These are phyloP conservation scores for Scedosporium aurantiacum DNA, from an alignment of 2,329 filamentous ascomycete genomes.

Conservation along the genomic window DNA sequence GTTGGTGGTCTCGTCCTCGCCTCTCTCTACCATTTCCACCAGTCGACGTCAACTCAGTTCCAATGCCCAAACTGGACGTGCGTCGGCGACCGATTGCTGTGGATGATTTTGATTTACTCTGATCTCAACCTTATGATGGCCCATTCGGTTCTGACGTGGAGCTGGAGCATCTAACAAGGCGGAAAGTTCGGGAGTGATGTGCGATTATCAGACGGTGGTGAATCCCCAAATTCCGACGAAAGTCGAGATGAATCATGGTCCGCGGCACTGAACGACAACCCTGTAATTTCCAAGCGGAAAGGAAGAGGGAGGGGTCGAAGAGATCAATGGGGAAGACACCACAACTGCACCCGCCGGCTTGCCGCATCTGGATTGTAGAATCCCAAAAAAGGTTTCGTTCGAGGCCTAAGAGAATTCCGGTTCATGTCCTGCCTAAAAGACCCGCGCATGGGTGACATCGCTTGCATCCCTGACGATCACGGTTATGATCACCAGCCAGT, in stretches of 20 bases:
- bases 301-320: not conserved
- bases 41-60: too few species aligned
- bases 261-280: conserved; percentile 1
- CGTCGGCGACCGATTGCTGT: too few species aligned
- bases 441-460: conserved; percentile 2
- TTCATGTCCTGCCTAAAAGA: conserved; percentile 1
- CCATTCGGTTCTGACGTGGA: not conserved
- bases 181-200: conserved; percentile 3
- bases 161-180: not conserved
- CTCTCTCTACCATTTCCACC: too few species aligned
- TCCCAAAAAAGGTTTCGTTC: not conserved
- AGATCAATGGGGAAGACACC: too few species aligned
- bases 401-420: not conserved
- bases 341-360: not conserved
- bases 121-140: not conserved
- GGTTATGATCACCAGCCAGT: conserved; percentile 2
- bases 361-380: not conserved
- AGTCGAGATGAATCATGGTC: not conserved
- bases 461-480: conserved; percentile 1
- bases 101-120: too few species aligned
- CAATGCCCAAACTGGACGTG: too few species aligned
- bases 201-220: conserved; percentile 3
- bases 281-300: conserved; percentile 4
- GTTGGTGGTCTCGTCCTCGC: too few species aligned
- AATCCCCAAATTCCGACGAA: not conserved